Percentiles rank a stretch among this genome's conserved stretches.
Evolutionary conservation across 345 rosid genomes (phyloP).

Genomic region (Psidium guajava): DNA sequence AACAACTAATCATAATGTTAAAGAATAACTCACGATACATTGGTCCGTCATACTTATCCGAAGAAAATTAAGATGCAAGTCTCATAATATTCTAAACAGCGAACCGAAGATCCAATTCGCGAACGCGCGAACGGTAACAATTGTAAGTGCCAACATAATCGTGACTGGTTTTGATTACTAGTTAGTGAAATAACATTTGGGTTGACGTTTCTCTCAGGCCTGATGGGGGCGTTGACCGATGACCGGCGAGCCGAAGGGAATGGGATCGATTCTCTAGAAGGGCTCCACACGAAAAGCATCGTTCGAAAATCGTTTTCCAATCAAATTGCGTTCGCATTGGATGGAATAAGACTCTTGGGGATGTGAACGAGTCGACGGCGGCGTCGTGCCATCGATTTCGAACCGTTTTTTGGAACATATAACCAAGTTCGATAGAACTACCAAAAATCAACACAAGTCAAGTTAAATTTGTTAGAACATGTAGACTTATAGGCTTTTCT

Average conservation of each 20-base stretch:
- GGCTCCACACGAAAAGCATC: background rate
- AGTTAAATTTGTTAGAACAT: too few species aligned
- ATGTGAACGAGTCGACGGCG: background rate
- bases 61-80: background rate
- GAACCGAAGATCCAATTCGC: background rate
- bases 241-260: fast-evolving
- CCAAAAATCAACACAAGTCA: too few species aligned
- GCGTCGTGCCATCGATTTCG: too few species aligned
- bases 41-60: background rate
- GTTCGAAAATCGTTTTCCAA: background rate
- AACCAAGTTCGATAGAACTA: too few species aligned
- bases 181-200: background rate
- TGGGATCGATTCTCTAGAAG: background rate
- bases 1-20: background rate
- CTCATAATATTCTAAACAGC: background rate
- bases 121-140: background rate
- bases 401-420: too few species aligned
- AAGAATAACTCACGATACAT: background rate
- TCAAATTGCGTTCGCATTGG: background rate
- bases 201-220: background rate
- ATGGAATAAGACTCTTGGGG: background rate
- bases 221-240: background rate
- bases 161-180: background rate
- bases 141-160: background rate
- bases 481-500: too few species aligned